Conservation (phyloP, 2,329 filamentous ascomycete genomes). For the Ascochyta clinopodiicola region DNA sequence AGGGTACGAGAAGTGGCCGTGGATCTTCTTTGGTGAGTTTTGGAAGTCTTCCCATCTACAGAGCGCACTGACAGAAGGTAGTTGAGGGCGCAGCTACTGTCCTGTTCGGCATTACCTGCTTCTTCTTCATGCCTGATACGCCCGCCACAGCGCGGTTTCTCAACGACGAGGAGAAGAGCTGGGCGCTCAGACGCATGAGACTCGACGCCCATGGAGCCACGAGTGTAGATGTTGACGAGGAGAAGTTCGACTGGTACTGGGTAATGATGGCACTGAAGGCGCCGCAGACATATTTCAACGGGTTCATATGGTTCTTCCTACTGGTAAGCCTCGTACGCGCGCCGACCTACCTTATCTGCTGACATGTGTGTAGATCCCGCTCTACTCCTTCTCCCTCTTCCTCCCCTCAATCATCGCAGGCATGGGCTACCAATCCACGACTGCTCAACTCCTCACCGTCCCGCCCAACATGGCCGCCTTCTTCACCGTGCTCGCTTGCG, state of each 20-base stretch:
- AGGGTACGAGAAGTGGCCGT: conserved; percentile 49
- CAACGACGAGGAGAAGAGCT: conserved; percentile 35
- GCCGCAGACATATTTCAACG: conserved; percentile 50
- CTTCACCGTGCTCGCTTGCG: conserved; percentile 44
- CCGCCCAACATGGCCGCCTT: conserved; percentile 54
- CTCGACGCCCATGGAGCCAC: conserved; percentile 37
- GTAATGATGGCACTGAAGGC: conserved; percentile 43
- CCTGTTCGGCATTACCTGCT: conserved; percentile 44
- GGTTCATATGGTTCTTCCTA: conserved; percentile 44
- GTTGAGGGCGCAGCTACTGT: conserved; percentile 42
- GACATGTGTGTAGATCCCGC: background rate
- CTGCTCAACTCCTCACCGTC: conserved; percentile 48
- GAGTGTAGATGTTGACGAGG: conserved; percentile 42
- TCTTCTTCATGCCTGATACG: conserved; percentile 60
- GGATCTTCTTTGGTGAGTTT: conserved; percentile 31
- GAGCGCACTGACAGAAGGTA: conserved; percentile 30
- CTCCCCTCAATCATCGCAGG: conserved; percentile 49
- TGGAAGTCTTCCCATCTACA: background rate
- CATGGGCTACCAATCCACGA: conserved; percentile 49
- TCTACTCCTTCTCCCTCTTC: conserved; percentile 46
- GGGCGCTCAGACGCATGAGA: conserved; percentile 35
- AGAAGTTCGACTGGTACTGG: conserved; percentile 53
- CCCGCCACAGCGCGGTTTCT: conserved; percentile 44
- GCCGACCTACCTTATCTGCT: conserved; percentile 5
- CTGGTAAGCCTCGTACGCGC: conserved; percentile 31